A percentile compares a stretch with the other conserved stretches of the same genome.
Conservation (phyloP, 192 early-diverging fungal genomes). For the Backusella luteola region DNA sequence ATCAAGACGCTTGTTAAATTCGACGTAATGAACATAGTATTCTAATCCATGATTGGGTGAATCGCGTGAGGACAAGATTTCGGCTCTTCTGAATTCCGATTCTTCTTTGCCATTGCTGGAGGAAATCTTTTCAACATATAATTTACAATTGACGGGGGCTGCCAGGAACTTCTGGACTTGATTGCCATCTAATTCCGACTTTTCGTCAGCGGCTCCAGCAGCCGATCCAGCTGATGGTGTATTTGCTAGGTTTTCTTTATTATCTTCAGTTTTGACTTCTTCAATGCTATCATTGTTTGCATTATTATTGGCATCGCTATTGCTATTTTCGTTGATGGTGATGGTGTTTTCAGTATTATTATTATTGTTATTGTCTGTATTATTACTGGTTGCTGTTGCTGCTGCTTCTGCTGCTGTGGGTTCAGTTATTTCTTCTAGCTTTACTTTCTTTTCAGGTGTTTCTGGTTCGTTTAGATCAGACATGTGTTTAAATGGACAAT, state of each 20-base stretch:
- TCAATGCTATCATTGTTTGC: background rate
- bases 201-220: background rate
- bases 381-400: background rate
- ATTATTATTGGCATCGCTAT: background rate
- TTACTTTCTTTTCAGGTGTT: background rate
- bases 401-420: background rate
- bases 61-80: slow-evolving; percentile 78
- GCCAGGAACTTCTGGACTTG: slow-evolving; percentile 16
- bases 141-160: slow-evolving; percentile 29
- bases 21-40: slow-evolving; percentile 96
- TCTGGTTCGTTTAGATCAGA: background rate
- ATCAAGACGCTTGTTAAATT: slow-evolving; percentile 98
- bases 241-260: background rate
- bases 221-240: background rate
- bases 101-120: slow-evolving; percentile 9
- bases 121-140: slow-evolving; percentile 35
- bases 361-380: background rate
- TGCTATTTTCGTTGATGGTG: background rate
- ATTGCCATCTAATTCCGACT: background rate
- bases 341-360: too few species aligned
- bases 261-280: background rate
- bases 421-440: background rate
- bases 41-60: slow-evolving; percentile 52
- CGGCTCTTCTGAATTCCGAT: slow-evolving; percentile 74
- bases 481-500: background rate